phyloP scores from a whole-genome alignment of 129 eudicot genomes.

The Chrysanthemum seticuspe region DNA sequence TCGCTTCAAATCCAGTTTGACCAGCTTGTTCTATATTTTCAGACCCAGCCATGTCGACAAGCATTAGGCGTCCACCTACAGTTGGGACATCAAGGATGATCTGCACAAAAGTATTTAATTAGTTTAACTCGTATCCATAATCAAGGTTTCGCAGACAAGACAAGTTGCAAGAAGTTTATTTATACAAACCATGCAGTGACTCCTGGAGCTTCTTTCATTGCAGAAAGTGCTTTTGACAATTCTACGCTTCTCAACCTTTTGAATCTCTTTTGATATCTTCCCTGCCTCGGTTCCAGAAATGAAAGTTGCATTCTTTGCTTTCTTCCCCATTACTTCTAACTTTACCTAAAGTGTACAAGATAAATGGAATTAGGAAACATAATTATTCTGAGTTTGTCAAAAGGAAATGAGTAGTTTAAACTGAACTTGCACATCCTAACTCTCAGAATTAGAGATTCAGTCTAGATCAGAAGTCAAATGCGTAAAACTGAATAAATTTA shows the following conservation, averaged over 20 bases:
- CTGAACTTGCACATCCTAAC: conserved; percentile 1
- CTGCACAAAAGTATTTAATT: conserved; percentile 32
- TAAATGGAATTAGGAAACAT: neutral
- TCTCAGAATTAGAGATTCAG: neutral
- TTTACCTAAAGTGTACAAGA: conserved; percentile 49
- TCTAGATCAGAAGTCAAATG: too few relatives aligned
- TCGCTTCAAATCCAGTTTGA: conserved; percentile 87
- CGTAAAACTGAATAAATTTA: too few relatives aligned
- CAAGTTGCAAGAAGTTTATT: neutral
- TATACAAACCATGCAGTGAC: conserved; percentile 88
- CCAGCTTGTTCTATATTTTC: conserved; percentile 99
- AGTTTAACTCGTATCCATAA: neutral
- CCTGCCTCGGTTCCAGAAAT: conserved; percentile 93
- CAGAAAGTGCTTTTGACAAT: conserved; percentile 85
- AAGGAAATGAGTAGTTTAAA: neutral
- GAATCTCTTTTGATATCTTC: conserved; percentile 91
- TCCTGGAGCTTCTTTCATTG: conserved; percentile 95
- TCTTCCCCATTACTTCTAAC: conserved; percentile 96
- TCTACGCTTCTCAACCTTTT: conserved; percentile 96
- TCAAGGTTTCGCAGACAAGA: neutral
- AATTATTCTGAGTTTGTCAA: neutral
- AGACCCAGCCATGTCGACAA: conserved; percentile 99
- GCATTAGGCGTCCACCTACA: conserved; percentile 96
- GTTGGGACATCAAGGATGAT: conserved; percentile 92
- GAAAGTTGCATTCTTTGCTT: conserved; percentile 97